These are phyloP conservation scores for Candida orba DNA, from an alignment of 805 yeast genomes.

Conservation along the genomic window DNA sequence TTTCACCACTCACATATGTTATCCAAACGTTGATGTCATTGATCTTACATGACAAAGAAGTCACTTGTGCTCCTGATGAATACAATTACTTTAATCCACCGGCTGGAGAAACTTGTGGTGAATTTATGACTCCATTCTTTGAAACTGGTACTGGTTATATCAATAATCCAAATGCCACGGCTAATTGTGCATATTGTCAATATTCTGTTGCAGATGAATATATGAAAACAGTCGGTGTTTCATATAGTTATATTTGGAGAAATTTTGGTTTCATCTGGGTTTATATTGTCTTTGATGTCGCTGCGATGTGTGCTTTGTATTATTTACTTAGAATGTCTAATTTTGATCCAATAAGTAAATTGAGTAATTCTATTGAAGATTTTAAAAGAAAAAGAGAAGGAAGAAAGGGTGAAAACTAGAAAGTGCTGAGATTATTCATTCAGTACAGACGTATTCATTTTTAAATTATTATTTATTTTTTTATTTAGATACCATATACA, in stretches of 20 bases:
- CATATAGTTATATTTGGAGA: constrained; percentile 53
- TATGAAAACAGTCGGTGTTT: constrained; percentile 35
- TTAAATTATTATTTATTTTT: too few relatives aligned
- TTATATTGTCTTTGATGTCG: constrained; percentile 33
- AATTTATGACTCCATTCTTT: constrained; percentile 38
- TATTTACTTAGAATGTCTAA: constrained; percentile 10
- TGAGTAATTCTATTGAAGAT: not conserved
- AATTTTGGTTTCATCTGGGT: constrained; percentile 57
- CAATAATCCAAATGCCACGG: constrained; percentile 40
- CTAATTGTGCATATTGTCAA: constrained; percentile 43
- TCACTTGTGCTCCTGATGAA: constrained; percentile 43
- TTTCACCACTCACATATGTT: constrained; percentile 57
- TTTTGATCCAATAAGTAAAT: not conserved
- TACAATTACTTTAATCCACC: constrained; percentile 46
- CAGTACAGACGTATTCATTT: too few relatives aligned
- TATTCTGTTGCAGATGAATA: constrained; percentile 38
- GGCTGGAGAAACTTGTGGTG: constrained; percentile 52
- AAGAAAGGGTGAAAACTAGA: not conserved
- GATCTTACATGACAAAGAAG: constrained; percentile 43
- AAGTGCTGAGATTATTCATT: too few relatives aligned
- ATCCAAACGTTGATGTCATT: constrained; percentile 42
- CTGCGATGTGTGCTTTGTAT: constrained; percentile 24
- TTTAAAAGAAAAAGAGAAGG: constrained; percentile 1
- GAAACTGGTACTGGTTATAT: constrained; percentile 49
- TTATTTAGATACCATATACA: too few relatives aligned